Percentiles rank a stretch among this genome's conserved stretches.
Conservation (phyloP, 1,139 yeast genomes). For the Debaryomycetaceae sp. region DNA sequence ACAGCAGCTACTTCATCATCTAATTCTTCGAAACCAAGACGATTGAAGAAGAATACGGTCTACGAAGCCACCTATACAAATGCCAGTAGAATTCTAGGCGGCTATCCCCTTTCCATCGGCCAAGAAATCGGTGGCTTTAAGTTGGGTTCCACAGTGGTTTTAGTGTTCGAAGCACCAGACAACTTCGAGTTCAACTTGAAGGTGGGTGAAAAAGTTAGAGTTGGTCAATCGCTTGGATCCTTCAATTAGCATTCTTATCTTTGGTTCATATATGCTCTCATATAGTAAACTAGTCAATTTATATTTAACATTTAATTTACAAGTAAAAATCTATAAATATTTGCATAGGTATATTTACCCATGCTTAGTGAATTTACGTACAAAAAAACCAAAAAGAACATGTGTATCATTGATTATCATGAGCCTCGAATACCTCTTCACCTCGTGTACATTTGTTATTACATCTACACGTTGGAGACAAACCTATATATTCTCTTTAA, state of each 20-base stretch:
- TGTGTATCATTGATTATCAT: too few species aligned
- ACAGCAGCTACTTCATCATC: constrained; percentile 12
- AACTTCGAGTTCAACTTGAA: constrained; percentile 67
- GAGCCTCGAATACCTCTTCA: too few species aligned
- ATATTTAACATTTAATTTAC: too few species aligned
- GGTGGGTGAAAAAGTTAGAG: constrained; percentile 72
- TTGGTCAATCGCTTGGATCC: constrained; percentile 81
- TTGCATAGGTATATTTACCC: too few species aligned
- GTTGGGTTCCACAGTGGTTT: constrained; percentile 91
- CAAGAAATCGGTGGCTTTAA: constrained; percentile 97
- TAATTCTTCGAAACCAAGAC: constrained; percentile 25
- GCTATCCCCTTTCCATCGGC: constrained; percentile 86
- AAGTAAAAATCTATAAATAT: too few species aligned
- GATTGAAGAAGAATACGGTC: constrained; percentile 69
- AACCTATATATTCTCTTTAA: too few species aligned
- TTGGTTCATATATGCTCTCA: not conserved
- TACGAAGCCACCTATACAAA: constrained; percentile 91
- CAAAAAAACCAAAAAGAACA: too few species aligned
- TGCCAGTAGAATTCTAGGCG: constrained; percentile 78
- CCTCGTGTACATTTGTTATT: too few species aligned
- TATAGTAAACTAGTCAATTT: not conserved
- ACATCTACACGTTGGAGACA: too few species aligned
- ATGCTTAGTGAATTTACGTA: too few species aligned
- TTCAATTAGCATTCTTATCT: constrained; percentile 14
- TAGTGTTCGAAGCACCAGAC: constrained; percentile 93